Base-by-base conservation (phyloP, 805 yeast genomes). In the Candida montana region DNA sequence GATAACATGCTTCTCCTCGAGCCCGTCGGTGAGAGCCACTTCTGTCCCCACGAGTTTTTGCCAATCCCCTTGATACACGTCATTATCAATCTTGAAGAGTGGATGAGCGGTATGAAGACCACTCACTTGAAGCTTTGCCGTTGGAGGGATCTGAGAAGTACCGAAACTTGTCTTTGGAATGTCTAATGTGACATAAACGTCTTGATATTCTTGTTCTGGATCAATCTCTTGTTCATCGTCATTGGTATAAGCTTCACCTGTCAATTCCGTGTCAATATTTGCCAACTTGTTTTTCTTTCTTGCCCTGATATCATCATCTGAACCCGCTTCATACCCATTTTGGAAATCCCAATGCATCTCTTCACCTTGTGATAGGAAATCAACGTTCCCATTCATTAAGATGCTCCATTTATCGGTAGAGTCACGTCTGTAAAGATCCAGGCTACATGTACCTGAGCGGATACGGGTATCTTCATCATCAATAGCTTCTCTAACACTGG, bases 261-360 rank as follows among this genome's bases (percentile, higher is more conserved):
- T 9, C 7, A 33, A 15, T n/a, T 12, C 27, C 15, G 37, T 24
- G n/a, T 34, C 30, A n/a, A 34, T 23, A 17, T 26, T 34, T 19
- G 23, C 30, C 4, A 5, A 3, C n/a, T 24, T 45, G 42, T 42
- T 52, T 50, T 20, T 18, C 48, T 50, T 55, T 55, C 89, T 71
- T 13, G 75, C 74, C 50, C 74, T 77, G 40, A 88, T 78, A 61
- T 89, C 96, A 38, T 83, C 95, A 48, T 81, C 87, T 3, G 95
- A 84, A 10, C 96, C 96, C 6, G 96, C 95, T 64, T 87, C 96
- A 50, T 76, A 81, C 16, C 77, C 78, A 66, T 62, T 69, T 54
- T 75, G 77, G 67, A 89, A 91, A 52, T 81, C 78, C 97, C 97
- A 90, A 57, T 86, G 81, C 95, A 88, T 87, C 60, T 89, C 96